Conservation (phyloP, 2,329 filamentous ascomycete species). For the Chalaropsis thielavioides region DNA sequence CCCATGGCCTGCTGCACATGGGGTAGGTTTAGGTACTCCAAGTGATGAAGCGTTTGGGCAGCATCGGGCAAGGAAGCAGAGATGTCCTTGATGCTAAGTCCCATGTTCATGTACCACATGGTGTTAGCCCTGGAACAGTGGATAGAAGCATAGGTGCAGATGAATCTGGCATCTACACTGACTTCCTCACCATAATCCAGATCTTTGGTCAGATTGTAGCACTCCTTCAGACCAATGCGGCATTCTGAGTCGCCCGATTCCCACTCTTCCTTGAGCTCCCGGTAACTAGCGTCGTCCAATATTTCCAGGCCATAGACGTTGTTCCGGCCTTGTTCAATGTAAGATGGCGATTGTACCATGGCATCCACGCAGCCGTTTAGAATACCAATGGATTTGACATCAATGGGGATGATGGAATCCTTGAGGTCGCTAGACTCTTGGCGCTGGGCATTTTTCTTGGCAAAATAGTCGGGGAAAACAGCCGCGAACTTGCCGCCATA, state of each 20-base stretch:
- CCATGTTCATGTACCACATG: conserved; percentile 23
- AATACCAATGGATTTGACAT: conserved; percentile 50
- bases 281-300: conserved; percentile 27
- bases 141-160: conserved; percentile 22
- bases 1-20: conserved; percentile 45
- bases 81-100: conserved; percentile 47
- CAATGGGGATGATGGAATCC: conserved; percentile 23
- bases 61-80: conserved; percentile 41
- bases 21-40: conserved; percentile 49
- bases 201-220: conserved; percentile 23
- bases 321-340: conserved; percentile 42
- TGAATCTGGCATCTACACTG: background rate
- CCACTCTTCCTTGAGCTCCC: conserved; percentile 20
- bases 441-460: conserved; percentile 45
- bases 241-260: background rate
- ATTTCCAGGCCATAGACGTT: conserved; percentile 52
- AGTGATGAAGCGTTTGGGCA: conserved; percentile 47
- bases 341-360: conserved; percentile 43
- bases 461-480: conserved; percentile 42
- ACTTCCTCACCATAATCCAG: conserved; percentile 32
- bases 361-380: conserved; percentile 58
- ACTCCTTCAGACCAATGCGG: background rate
- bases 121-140: background rate
- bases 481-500: conserved; percentile 59
- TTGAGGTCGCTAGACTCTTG: background rate